phyloP scores from a whole-genome alignment of 192 early-diverging fungal genomes.

The Oehlia diaphana region DNA sequence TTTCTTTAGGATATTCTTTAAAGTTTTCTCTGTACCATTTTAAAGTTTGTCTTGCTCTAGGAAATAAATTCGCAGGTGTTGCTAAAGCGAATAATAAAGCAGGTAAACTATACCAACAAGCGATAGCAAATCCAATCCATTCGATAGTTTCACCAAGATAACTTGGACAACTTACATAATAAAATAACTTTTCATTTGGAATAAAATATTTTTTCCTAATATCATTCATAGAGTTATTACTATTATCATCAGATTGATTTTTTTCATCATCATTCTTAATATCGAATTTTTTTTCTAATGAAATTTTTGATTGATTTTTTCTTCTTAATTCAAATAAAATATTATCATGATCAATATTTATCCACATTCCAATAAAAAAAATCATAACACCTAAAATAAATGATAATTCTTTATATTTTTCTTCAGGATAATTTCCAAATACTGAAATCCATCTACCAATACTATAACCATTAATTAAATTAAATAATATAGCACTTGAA shows the following conservation, averaged over 20 bases:
- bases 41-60: conserved; percentile 37
- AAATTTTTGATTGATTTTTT: not conserved
- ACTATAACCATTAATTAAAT: conserved; percentile 39
- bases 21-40: conserved; percentile 40
- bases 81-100: conserved; percentile 35
- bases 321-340: conserved; percentile 36
- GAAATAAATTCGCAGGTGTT: conserved; percentile 38
- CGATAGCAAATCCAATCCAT: conserved; percentile 44
- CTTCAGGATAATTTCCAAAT: conserved; percentile 23
- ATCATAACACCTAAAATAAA: conserved; percentile 30
- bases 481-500: conserved; percentile 29
- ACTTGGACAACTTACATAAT: conserved; percentile 40
- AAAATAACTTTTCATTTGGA: conserved; percentile 35
- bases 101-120: conserved; percentile 32
- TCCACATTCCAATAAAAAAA: conserved; percentile 32
- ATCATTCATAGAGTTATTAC: not conserved
- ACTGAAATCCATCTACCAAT: conserved; percentile 37
- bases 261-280: not conserved
- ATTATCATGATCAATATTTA: conserved; percentile 44
- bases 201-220: conserved; percentile 24
- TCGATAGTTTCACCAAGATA: conserved; percentile 41
- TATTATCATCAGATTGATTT: too few species aligned
- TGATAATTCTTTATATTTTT: not conserved
- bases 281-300: not conserved
- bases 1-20: conserved; percentile 33